Percentiles rank a stretch among this genome's conserved stretches.
These are phyloP conservation scores for Herpetospermum pedunculosum DNA, from an alignment of 306 rosid species.

Conservation along the genomic window DNA sequence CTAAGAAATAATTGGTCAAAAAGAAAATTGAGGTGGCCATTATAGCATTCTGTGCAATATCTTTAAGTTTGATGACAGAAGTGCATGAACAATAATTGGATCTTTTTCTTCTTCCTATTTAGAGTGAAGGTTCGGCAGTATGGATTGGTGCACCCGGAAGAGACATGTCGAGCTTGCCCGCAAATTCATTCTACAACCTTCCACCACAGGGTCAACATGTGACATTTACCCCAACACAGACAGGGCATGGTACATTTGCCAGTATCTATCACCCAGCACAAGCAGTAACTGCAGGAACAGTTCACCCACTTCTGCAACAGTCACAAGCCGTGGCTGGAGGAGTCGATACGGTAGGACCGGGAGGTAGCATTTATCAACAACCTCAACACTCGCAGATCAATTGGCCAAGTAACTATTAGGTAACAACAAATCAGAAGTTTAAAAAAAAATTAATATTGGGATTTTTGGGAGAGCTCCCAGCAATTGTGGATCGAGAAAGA, in stretches of 20 bases:
- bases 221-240: slow-evolving; percentile 81
- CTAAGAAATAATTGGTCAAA: background rate
- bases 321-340: slow-evolving; percentile 88
- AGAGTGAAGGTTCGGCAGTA: slow-evolving; percentile 88
- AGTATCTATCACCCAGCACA: slow-evolving; percentile 91
- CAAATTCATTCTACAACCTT: slow-evolving; percentile 82
- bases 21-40: background rate
- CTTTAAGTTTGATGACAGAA: background rate
- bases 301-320: slow-evolving; percentile 94
- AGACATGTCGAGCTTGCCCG: slow-evolving; percentile 58
- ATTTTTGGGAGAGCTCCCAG: slow-evolving; percentile 36
- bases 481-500: slow-evolving; percentile 39
- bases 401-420: slow-evolving; percentile 92
- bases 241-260: slow-evolving; percentile 69
- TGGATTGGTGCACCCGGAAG: slow-evolving; percentile 96
- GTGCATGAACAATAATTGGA: background rate
- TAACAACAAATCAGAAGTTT: slow-evolving; percentile 2
- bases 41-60: background rate
- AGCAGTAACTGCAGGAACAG: slow-evolving; percentile 59
- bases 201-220: slow-evolving; percentile 82
- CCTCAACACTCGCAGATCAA: slow-evolving; percentile 84
- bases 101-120: slow-evolving; percentile 16
- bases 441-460: slow-evolving; percentile 29
- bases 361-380: slow-evolving; percentile 83
- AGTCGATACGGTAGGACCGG: slow-evolving; percentile 90